Evolutionary conservation across 169 alveolate genomes (phyloP).

Genomic region (Babesia gibsoni): DNA sequence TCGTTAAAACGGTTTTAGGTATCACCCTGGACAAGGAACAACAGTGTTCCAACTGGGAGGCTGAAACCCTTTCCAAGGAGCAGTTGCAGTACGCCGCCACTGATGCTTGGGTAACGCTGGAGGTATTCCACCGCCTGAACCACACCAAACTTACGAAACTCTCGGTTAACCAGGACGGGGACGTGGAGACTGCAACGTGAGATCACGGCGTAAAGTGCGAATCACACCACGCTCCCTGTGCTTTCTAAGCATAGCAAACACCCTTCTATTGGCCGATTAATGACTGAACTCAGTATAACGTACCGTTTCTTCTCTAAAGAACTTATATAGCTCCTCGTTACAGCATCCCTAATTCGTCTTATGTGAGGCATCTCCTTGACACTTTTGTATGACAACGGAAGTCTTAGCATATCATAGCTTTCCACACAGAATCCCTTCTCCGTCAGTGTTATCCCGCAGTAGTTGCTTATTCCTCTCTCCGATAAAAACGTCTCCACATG

Average conservation of each 20-base stretch:
- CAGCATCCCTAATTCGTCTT: conserved; percentile 7
- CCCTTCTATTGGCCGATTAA: conserved; percentile 11
- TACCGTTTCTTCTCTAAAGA: conserved; percentile 14
- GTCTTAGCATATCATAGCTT: conserved; percentile 21
- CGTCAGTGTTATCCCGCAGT: conserved; percentile 28
- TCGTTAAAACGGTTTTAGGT: conserved; percentile 29
- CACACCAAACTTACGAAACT: conserved; percentile 29
- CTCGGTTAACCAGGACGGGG: conserved; percentile 35
- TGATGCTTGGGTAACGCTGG: conserved; percentile 64
- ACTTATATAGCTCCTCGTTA: conserved; percentile 18
- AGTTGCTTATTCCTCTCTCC: conserved; percentile 36
- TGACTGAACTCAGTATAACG: background rate
- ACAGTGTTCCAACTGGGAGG: conserved; percentile 70
- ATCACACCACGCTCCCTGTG: conserved; percentile 42
- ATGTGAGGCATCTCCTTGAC: background rate
- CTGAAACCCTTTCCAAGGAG: conserved; percentile 10
- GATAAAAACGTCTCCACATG: conserved; percentile 29
- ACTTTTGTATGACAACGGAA: conserved; percentile 24
- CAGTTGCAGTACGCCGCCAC: conserved; percentile 65
- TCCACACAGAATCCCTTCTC: conserved; percentile 52
- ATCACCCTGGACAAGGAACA: conserved; percentile 42
- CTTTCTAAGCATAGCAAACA: conserved; percentile 25
- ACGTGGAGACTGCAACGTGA: conserved; percentile 11
- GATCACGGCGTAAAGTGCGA: background rate
- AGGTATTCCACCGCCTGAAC: conserved; percentile 19